Base-by-base conservation (phyloP, 352 stramenopile species). In the Plasmopara muralis region DNA sequence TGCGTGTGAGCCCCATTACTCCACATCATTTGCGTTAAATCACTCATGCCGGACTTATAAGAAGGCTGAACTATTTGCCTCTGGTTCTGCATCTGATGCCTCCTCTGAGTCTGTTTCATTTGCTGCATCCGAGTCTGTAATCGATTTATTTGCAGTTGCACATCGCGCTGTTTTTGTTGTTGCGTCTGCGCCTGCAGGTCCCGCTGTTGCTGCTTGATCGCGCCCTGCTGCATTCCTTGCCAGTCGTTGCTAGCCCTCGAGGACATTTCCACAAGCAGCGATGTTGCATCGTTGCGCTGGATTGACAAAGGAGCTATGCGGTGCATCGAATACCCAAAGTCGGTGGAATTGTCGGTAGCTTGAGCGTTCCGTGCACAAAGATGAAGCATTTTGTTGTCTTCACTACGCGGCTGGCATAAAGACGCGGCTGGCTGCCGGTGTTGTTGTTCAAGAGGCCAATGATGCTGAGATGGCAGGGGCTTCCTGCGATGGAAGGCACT, bases 201-300 rank as follows among this genome's bases (percentile, higher is more conserved):
- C 5, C 38, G 47, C 31, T 63, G 50, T 3, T 50, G 20, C 29
- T 64, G 46, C 44, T 65, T 31, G 4, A 76, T 49, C 13, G 67
- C 62, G 1, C 53, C 43, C 35, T 28, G n/a, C 13, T 74, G 59
- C 16, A 67, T 62, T 35, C 61, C 39, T 35, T 54, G 59, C 54
- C 66, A 66, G 16, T 70, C 61, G 14, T 47, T 37, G 39, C 43
- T 62, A 1, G 25, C 42, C 7, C 43, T 63, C 18, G 55, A 60
- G 1, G 64, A 51, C 41, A 57, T 55, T 40, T 14, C 57, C 46
- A 51, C 33, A 33, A 61, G 42, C 44, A 47, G 9, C 37, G 47
- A 41, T 30, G 57, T 28, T 30, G 50, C 25, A 9, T 62, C 64
- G 44, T 42, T 40, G 41, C 41, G 28, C 31, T 15, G 25, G 29